Conservation (phyloP, 768 basidiomycete genomes). For the Agrocybe pediades region DNA sequence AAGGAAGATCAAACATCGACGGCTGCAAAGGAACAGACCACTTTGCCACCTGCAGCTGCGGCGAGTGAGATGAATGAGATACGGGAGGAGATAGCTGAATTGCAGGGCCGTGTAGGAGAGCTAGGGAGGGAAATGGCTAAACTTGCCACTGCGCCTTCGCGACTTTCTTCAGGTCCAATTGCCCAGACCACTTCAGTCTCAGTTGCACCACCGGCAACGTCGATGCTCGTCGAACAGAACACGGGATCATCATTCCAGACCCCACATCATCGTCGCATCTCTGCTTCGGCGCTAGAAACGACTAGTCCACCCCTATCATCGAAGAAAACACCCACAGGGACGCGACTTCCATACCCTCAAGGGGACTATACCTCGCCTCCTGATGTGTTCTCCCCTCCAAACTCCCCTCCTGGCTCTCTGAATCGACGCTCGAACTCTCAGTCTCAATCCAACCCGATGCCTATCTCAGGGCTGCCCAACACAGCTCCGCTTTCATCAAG, state of each 20-base stretch:
- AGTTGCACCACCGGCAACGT: constrained; percentile 48
- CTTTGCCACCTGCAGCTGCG: constrained; percentile 20
- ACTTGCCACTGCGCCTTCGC: constrained; percentile 52
- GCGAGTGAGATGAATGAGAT: constrained; percentile 52
- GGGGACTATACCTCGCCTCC: constrained; percentile 80
- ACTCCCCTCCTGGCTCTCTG: constrained; percentile 54
- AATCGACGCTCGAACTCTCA: constrained; percentile 45
- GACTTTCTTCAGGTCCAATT: constrained; percentile 53
- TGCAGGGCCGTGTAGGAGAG: constrained; percentile 73
- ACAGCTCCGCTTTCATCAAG: constrained; percentile 18
- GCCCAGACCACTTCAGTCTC: constrained; percentile 48
- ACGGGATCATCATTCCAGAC: constrained; percentile 34
- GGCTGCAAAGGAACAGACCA: constrained; percentile 17
- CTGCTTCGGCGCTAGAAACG: constrained; percentile 56
- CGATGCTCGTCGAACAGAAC: constrained; percentile 36
- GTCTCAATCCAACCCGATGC: constrained; percentile 46
- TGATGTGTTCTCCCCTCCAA: constrained; percentile 44
- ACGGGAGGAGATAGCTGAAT: constrained; percentile 69
- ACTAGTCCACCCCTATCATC: constrained; percentile 66
- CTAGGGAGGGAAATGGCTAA: constrained; percentile 82
- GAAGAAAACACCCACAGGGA: constrained; percentile 41
- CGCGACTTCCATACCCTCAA: constrained; percentile 78
- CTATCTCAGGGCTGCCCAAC: constrained; percentile 26
- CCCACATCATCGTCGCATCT: constrained; percentile 38
- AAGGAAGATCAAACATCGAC: constrained; percentile 50